A percentile compares a stretch with the other conserved stretches of the same genome.
These are phyloP conservation scores for Corynespora cassiicola DNA, from an alignment of 2,329 filamentous ascomycete species.

Conservation along the genomic window DNA sequence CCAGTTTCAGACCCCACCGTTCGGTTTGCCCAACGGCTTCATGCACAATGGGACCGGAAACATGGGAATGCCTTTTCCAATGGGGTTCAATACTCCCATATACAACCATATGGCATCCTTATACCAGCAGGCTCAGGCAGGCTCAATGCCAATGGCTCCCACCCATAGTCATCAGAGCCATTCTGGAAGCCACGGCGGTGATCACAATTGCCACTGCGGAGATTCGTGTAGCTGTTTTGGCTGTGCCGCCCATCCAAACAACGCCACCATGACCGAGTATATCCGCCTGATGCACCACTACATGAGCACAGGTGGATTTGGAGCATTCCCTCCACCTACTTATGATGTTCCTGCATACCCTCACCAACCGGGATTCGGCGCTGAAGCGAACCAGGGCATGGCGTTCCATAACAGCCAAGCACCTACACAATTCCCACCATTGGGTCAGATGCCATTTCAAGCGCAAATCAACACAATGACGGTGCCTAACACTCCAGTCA, in stretches of 20 bases:
- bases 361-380: conserved; percentile 37
- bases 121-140: conserved; percentile 40
- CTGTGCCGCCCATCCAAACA: conserved; percentile 72
- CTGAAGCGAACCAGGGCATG: conserved; percentile 24
- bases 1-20: conserved; percentile 25
- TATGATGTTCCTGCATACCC: conserved; percentile 44
- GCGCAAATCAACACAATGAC: conserved; percentile 22
- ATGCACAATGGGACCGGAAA: conserved; percentile 6
- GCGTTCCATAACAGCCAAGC: conserved; percentile 20
- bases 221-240: conserved; percentile 71
- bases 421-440: conserved; percentile 22
- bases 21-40: conserved; percentile 21
- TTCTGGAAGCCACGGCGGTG: conserved; percentile 41
- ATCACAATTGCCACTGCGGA: conserved; percentile 67
- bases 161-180: conserved; percentile 31
- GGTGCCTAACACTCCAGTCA: conserved; percentile 22
- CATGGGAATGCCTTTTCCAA: conserved; percentile 24
- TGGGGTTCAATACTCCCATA: conserved; percentile 38
- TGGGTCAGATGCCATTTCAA: conserved; percentile 28
- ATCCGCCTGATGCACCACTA: conserved; percentile 51
- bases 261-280: conserved; percentile 65
- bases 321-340: conserved; percentile 34
- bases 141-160: conserved; percentile 38
- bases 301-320: conserved; percentile 42
- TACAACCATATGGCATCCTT: conserved; percentile 40